Evolutionary conservation across 208 protist species (phyloP), one percentile per base, ranked within the genome.

Genomic region (Baffinella frigidus): DNA sequence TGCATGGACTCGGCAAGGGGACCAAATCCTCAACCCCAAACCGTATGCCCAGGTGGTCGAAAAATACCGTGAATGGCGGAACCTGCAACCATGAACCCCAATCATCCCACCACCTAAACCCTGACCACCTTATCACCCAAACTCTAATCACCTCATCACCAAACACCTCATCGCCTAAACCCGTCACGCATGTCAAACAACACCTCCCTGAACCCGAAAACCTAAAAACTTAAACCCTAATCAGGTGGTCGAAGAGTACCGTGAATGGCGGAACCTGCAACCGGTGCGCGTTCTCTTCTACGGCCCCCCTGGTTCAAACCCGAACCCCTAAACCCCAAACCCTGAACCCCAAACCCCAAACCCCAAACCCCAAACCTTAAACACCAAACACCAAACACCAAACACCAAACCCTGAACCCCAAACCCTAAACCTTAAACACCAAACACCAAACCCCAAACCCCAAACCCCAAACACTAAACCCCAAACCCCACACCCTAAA

Each of bases 251-350:
- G 7, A 71, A 3, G 77, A 87, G 38, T 87, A 87, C 77, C 77
- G 77, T 2, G 44, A 50, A 10, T 87, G 77, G 77, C 77, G 77
- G 11, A 45, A 11, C 48, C 77, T 87, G 1, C 77, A 87, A 43
- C 77, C 77, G 2, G 39, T 61, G 43, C 77, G 77, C 48, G 77
- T 87, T 27, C 44, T 87, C 41, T 87, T 87, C 77, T 41, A 62
- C 77, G 77, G 77, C n/a, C 77, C 77, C 38, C 77, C 77, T 1
- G 38, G 39, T 20, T 61, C 44, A 9, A 35, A 36, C 41, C 61
- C 39, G 77, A 61, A 87, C 27, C 3, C 3, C 3, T 1, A 3
- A 14, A 9, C 20, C n/a, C 27, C 20, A 5, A 9, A 9, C n/a
- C 14, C 64, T 72, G 14, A 35, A 56, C 17, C 48, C 48, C 17